Conservation (phyloP, 1,139 yeast genomes). For the Wickerhamomyces sp. region DNA sequence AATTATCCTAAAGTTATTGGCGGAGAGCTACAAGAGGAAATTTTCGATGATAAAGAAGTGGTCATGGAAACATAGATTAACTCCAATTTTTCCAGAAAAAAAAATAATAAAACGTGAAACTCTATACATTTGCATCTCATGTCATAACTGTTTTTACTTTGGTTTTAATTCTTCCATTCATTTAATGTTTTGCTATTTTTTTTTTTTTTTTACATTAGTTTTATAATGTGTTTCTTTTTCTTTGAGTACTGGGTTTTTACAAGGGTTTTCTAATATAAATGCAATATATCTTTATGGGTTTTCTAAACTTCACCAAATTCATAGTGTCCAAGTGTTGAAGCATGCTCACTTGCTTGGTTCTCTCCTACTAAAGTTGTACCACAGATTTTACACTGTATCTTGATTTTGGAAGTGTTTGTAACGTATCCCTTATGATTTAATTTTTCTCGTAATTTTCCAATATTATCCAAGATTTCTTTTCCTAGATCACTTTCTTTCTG, state of each 20-base stretch:
- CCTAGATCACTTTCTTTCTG: conserved; percentile 27
- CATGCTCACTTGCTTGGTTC: conserved; percentile 63
- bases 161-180: not conserved
- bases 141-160: not conserved
- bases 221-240: not conserved
- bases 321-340: conserved; percentile 57
- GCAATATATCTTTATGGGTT: not conserved
- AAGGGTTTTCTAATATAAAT: not conserved
- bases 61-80: conserved; percentile 11
- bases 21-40: conserved; percentile 14
- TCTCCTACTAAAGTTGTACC: conserved; percentile 55
- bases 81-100: too few species aligned
- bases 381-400: conserved; percentile 58
- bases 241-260: not conserved
- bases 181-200: not conserved
- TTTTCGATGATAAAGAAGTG: conserved; percentile 33
- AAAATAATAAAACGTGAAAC: too few species aligned
- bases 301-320: conserved; percentile 62
- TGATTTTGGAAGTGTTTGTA: conserved; percentile 62
- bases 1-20: conserved; percentile 23
- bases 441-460: conserved; percentile 38
- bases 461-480: conserved; percentile 32
- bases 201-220: conserved; percentile 3
- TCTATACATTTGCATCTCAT: too few species aligned
- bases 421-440: conserved; percentile 54